phyloP scores from a whole-genome alignment of 108 stramenopile species.

The Cyclotella atomus region DNA sequence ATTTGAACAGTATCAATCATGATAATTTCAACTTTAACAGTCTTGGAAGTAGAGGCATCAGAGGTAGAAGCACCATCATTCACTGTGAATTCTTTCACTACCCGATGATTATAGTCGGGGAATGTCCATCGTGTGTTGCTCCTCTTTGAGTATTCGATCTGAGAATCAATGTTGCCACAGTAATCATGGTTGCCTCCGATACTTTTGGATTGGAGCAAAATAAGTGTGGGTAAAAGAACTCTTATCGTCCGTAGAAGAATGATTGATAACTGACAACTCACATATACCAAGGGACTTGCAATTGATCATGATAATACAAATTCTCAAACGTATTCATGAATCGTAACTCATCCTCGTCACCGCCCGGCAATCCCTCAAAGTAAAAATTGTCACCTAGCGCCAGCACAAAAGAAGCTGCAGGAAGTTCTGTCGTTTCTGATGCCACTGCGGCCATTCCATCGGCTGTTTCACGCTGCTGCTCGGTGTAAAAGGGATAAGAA shows the following conservation, averaged over 20 bases:
- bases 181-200: conserved; percentile 62
- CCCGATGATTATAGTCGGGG: conserved; percentile 42
- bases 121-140: conserved; percentile 34
- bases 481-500: conserved; percentile 41
- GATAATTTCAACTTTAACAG: conserved; percentile 43
- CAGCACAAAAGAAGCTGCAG: conserved; percentile 48
- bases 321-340: conserved; percentile 54
- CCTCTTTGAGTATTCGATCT: conserved; percentile 28
- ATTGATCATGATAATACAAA: conserved; percentile 41
- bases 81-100: conserved; percentile 19
- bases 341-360: conserved; percentile 11
- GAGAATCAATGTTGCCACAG: conserved; percentile 48
- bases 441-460: conserved; percentile 54
- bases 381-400: conserved; percentile 67
- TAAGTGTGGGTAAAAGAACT: background rate
- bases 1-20: conserved; percentile 60
- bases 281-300: conserved; percentile 41
- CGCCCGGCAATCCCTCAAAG: conserved; percentile 25
- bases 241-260: background rate
- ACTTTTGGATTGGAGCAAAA: conserved; percentile 40
- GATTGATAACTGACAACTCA: background rate
- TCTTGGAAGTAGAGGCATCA: background rate
- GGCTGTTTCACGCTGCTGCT: conserved; percentile 46
- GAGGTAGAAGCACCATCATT: conserved; percentile 6
- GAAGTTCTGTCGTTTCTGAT: background rate